Evolutionary conservation across 148 eudicot species (phyloP), one percentile per base, ranked within the genome.

Genomic region (Salicornia ramosissima): DNA sequence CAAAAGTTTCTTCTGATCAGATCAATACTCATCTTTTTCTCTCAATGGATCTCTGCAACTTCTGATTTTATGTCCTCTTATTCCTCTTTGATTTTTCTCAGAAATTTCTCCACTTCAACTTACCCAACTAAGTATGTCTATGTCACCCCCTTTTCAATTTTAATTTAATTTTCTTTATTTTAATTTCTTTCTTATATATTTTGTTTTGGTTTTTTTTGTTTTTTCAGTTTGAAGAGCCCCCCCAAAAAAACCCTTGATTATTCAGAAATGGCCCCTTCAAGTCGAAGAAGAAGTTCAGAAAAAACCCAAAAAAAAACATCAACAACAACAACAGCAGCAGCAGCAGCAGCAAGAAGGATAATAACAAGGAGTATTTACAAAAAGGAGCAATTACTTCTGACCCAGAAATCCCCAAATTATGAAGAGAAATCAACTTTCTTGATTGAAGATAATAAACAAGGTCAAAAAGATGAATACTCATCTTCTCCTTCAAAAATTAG

Each of bases 1-100:
- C 62, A 51, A 62, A 75, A 75, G 62, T 68, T 25, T 45, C 47
- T 69, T 24, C 22, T 64, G 53, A 68, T 39, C 33, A 74, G n/a
- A n/a, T n/a, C n/a, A 46, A 65, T 26, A 65, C 21, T 8, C 51
- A 25, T 59, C 72, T 68, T 68, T 52, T 46, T 46, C n/a, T n/a
- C n/a, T 46, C 19, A 68, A 50, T 68, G 50, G 52, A 60, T 59
- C 43, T 68, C 7, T 75, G 29, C 54, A n/a, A 12, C 51, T 50
- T 12, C 29, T 43, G 25, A 2, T 51, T 8, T 61, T 39, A 36
- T 57, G 36, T 18, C 6, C 40, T 61, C 39, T 8, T 54, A n/a
- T n/a, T n/a, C n/a, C n/a, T n/a, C n/a, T n/a, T n/a, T n/a, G n/a
- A n/a, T n/a, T n/a, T n/a, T n/a, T n/a, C n/a, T n/a, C n/a, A n/a